Evolutionary conservation across 164 flowering plant species (phyloP).

Genomic region (Vitis vinifera): DNA sequence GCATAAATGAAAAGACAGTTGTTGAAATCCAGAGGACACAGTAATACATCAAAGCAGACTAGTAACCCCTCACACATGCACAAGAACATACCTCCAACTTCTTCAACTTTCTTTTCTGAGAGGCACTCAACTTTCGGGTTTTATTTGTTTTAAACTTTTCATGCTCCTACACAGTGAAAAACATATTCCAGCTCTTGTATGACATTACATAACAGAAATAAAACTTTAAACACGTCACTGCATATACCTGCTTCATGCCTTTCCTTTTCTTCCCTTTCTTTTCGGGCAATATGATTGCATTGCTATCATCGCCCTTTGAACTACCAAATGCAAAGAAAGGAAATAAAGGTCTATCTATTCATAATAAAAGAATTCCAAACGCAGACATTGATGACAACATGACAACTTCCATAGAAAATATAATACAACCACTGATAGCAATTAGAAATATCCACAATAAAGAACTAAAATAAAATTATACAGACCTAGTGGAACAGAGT

Average conservation of each 20-base stretch:
- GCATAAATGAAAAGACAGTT: slow-evolving; percentile 6
- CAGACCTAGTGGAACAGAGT: background rate
- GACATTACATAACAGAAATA: background rate
- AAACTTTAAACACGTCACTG: background rate
- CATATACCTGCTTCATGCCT: slow-evolving; percentile 34
- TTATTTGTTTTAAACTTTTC: slow-evolving; percentile 14
- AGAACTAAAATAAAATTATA: background rate
- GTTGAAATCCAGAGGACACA: background rate
- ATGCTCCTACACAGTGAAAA: slow-evolving; percentile 10
- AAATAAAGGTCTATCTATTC: background rate
- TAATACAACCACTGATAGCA: too few relatives aligned
- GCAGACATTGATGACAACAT: background rate
- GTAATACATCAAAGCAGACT: background rate
- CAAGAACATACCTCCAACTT: slow-evolving; percentile 58
- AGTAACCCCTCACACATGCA: background rate
- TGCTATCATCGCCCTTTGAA: slow-evolving; percentile 42
- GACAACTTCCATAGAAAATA: background rate
- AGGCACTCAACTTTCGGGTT: slow-evolving; percentile 41
- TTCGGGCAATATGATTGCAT: slow-evolving; percentile 44
- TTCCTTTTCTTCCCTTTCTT: slow-evolving; percentile 43
- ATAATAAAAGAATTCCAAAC: background rate
- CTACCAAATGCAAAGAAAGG: slow-evolving; percentile 9
- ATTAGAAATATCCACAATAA: background rate
- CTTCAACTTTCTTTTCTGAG: slow-evolving; percentile 73
- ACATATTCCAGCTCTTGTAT: background rate